Evolutionary conservation across 2,329 filamentous ascomycete species (phyloP).

Genomic region (Cyphellophora europaea): DNA sequence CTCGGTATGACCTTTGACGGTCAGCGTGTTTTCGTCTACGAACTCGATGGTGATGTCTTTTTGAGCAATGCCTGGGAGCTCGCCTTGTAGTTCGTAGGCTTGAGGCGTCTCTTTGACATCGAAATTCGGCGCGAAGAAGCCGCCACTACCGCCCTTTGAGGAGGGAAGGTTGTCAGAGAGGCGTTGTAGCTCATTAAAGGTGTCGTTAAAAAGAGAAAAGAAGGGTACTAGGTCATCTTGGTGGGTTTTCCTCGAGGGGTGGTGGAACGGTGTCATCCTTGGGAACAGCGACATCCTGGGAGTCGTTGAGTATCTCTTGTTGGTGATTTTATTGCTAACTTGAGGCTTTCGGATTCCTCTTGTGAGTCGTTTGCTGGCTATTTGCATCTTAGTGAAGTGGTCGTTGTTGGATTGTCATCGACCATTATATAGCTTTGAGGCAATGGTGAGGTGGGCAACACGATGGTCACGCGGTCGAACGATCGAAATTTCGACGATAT

Average conservation of each 20-base stretch:
- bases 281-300: slow-evolving; percentile 14
- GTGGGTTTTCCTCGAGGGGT: slow-evolving; percentile 8
- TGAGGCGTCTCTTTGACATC: slow-evolving; percentile 37
- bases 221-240: slow-evolving; percentile 13
- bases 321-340: too few relatives aligned
- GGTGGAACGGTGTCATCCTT: slow-evolving; percentile 5
- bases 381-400: too few relatives aligned
- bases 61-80: slow-evolving; percentile 37
- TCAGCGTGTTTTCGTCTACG: slow-evolving; percentile 35
- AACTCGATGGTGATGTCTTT: slow-evolving; percentile 39
- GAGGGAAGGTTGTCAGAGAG: slow-evolving; percentile 13
- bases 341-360: too few relatives aligned
- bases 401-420: too few relatives aligned
- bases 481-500: too few relatives aligned
- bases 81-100: slow-evolving; percentile 39
- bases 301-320: too few relatives aligned
- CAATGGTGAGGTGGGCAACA: too few relatives aligned
- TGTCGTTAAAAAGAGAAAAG: slow-evolving; percentile 18
- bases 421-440: too few relatives aligned
- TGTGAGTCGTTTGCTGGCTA: too few relatives aligned
- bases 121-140: slow-evolving; percentile 35
- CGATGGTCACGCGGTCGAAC: too few relatives aligned
- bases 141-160: slow-evolving; percentile 13
- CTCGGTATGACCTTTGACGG: slow-evolving; percentile 35
- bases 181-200: slow-evolving; percentile 18